Evolutionary conservation across 2,329 filamentous ascomycete genomes (phyloP).

Genomic region (Coniochaeta sp.): DNA sequence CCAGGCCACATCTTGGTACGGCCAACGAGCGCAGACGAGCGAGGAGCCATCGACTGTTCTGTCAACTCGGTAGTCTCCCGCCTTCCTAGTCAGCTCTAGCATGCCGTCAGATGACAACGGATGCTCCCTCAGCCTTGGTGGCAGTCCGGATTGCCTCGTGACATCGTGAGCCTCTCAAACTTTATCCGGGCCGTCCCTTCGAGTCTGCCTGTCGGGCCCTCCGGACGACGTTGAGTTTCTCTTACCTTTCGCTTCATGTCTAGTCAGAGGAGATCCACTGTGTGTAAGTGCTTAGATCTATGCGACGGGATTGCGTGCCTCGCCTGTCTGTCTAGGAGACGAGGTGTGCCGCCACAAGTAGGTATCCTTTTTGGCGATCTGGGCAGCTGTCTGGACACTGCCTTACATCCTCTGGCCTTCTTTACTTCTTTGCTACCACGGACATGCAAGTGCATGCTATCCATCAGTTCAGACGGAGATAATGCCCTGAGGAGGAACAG

Average conservation of each 20-base stretch:
- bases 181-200: slow-evolving; percentile 1
- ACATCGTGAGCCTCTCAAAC: background rate
- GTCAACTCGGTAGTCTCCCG: background rate
- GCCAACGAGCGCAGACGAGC: background rate
- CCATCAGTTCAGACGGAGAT: background rate
- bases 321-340: background rate
- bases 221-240: background rate
- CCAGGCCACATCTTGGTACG: background rate
- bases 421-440: background rate
- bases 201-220: background rate
- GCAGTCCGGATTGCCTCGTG: background rate
- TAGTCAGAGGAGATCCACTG: background rate
- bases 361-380: background rate
- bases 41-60: background rate
- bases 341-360: background rate
- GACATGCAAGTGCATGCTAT: background rate
- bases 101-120: background rate
- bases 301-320: background rate
- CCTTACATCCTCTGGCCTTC: background rate
- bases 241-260: background rate
- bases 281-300: background rate
- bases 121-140: background rate
- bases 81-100: background rate
- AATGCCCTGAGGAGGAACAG: background rate
- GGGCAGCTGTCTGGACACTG: background rate